Evolutionary conservation across 768 basidiomycete species (phyloP).

Genomic region (Tricholoma hemisulphureum): DNA sequence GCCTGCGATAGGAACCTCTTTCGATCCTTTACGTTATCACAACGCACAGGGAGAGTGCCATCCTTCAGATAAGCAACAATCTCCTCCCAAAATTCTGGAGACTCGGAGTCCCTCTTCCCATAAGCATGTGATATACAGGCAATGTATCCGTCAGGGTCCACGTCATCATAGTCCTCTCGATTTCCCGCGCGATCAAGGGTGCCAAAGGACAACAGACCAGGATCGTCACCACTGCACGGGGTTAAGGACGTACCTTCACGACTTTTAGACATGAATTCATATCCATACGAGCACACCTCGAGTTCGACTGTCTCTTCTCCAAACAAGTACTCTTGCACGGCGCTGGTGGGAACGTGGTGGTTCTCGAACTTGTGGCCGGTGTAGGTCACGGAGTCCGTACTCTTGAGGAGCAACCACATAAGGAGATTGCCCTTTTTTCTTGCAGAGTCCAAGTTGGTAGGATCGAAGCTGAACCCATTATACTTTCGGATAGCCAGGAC

Average conservation of each 20-base stretch:
- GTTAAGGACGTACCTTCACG: constrained; percentile 6
- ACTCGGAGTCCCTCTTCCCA: constrained; percentile 1
- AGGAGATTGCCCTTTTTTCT: neutral
- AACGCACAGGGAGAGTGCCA: constrained; percentile 1
- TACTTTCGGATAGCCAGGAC: too few species aligned
- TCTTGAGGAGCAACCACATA: neutral
- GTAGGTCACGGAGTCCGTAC: neutral
- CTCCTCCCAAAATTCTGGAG: constrained; percentile 5
- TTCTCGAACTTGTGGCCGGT: constrained; percentile 2
- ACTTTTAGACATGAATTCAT: constrained; percentile 13
- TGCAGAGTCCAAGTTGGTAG: neutral
- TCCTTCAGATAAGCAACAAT: constrained; percentile 16
- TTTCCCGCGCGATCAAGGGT: constrained; percentile 21
- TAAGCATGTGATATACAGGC: neutral
- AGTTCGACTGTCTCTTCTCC: neutral
- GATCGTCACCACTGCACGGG: too few species aligned
- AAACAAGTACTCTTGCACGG: too few species aligned
- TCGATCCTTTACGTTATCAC: neutral
- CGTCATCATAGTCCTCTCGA: constrained; percentile 12
- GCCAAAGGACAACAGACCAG: neutral
- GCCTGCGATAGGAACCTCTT: neutral
- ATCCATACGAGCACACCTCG: constrained; percentile 19
- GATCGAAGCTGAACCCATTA: neutral
- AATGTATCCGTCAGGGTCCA: neutral
- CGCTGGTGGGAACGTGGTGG: constrained; percentile 14